These are phyloP conservation scores for Gossypium herbaceum DNA, from an alignment of 345 rosid genomes.

Conservation along the genomic window DNA sequence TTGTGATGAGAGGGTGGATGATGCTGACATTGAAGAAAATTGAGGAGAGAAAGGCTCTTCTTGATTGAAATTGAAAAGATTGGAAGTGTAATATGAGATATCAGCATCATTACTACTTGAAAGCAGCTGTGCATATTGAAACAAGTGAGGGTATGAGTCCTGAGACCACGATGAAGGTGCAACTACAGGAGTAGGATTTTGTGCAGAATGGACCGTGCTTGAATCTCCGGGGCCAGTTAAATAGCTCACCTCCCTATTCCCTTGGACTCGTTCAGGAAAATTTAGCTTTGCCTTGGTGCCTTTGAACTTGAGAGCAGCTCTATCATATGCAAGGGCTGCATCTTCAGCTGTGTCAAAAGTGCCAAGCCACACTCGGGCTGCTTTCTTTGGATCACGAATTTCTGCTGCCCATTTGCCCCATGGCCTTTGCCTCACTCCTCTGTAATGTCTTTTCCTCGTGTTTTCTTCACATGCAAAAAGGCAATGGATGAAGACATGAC, in stretches of 20 bases:
- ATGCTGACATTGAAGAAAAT: conserved; percentile 8
- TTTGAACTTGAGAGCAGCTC: conserved; percentile 87
- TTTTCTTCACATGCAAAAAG: conserved; percentile 38
- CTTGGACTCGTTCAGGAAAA: conserved; percentile 83
- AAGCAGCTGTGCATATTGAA: conserved; percentile 76
- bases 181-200: conserved; percentile 9
- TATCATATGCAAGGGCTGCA: conserved; percentile 86
- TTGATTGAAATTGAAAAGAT: conserved; percentile 36
- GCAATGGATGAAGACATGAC: neutral
- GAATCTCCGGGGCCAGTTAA: conserved; percentile 14
- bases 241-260: conserved; percentile 30
- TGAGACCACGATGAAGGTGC: conserved; percentile 28
- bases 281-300: conserved; percentile 93
- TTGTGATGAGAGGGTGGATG: conserved; percentile 3
- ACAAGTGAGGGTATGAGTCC: conserved; percentile 52
- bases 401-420: conserved; percentile 99
- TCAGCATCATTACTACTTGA: conserved; percentile 63
- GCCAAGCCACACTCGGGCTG: conserved; percentile 86
- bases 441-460: conserved; percentile 63
- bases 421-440: conserved; percentile 94
- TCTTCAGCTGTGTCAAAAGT: conserved; percentile 87
- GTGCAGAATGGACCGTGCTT: conserved; percentile 15
- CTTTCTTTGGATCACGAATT: conserved; percentile 78
- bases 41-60: conserved; percentile 29
- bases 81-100: conserved; percentile 54